phyloP scores from a whole-genome alignment of 2,329 filamentous ascomycete species.

The Coniochaeta ligniaria region DNA sequence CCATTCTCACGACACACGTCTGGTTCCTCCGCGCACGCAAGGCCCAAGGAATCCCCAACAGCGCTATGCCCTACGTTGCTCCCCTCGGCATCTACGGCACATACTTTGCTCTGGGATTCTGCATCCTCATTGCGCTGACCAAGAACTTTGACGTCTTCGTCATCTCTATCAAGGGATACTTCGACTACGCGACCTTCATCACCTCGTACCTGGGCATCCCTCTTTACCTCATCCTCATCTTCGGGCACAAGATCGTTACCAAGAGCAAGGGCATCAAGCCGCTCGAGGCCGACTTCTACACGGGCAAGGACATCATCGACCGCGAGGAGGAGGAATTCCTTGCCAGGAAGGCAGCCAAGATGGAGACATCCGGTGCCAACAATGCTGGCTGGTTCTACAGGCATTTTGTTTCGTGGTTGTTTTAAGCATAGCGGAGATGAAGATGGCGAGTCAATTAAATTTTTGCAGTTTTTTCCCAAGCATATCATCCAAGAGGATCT shows the following conservation, averaged over 20 bases:
- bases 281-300: conserved; percentile 59
- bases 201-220: conserved; percentile 73
- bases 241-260: conserved; percentile 56
- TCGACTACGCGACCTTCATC: conserved; percentile 71
- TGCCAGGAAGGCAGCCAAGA: conserved; percentile 36
- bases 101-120: conserved; percentile 60
- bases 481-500: not conserved
- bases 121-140: conserved; percentile 66
- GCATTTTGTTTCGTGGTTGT: conserved; percentile 13
- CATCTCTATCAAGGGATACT: conserved; percentile 30
- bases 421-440: conserved; percentile 5
- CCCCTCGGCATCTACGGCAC: conserved; percentile 68
- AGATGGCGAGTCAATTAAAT: not conserved
- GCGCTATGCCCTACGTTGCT: conserved; percentile 54
- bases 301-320: conserved; percentile 67
- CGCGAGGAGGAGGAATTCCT: conserved; percentile 65
- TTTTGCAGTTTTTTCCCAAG: not conserved
- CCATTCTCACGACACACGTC: conserved; percentile 61
- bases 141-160: conserved; percentile 77
- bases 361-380: conserved; percentile 13
- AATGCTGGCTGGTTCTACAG: conserved; percentile 19
- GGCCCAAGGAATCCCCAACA: conserved; percentile 51
- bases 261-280: conserved; percentile 48
- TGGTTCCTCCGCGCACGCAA: conserved; percentile 56
- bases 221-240: conserved; percentile 61